Evolutionary conservation across 169 alveolate species (phyloP), one percentile per base, ranked within the genome.

Genomic region (Plasmodium relictum): DNA sequence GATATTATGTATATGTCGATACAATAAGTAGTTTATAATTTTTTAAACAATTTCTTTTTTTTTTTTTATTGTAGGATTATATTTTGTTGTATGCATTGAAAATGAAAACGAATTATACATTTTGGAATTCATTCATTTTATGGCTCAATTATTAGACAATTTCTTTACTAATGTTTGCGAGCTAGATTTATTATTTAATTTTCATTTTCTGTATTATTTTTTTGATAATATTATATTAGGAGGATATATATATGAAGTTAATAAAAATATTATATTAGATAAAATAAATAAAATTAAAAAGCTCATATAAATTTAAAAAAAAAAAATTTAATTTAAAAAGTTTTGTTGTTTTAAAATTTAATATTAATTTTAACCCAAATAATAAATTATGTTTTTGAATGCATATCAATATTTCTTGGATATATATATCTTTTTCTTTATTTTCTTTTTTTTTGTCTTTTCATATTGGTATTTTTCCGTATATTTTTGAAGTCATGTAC

Each of bases 141-240:
- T 93, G 90, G 99, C 97, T 5, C 98, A 97, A 91, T 93, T 94
- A 0, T 91, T 96, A 26, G 99, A 97, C 86, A 93, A 97, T 68
- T 96, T 96, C 74, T 97, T 97, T 85, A 97, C 98, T 8, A 96
- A 96, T 85, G 99, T 97, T 6, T 97, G 99, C 83, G 99, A 97
- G 88, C 88, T 96, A 73, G 99, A 97, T 78, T 88, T 97, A 58
- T 96, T 97, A 39, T 97, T 97, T 80, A 97, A 97, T 69, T 96
- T 96, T 72, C 98, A 97, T 73, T 95, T 94, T 68, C 97, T 98
- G 7, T 95, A 96, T 88, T 96, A 95, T 90, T 95, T 97, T 14
- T 93, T 97, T 48, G 99, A 97, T 83, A 98, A 97, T 73, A 91
- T 97, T 48, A 86, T 96, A 14, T 86, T 96, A 22, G 97, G 96